Conservation (phyloP, 2,329 filamentous ascomycete species). For the Trichoderma sp. region DNA sequence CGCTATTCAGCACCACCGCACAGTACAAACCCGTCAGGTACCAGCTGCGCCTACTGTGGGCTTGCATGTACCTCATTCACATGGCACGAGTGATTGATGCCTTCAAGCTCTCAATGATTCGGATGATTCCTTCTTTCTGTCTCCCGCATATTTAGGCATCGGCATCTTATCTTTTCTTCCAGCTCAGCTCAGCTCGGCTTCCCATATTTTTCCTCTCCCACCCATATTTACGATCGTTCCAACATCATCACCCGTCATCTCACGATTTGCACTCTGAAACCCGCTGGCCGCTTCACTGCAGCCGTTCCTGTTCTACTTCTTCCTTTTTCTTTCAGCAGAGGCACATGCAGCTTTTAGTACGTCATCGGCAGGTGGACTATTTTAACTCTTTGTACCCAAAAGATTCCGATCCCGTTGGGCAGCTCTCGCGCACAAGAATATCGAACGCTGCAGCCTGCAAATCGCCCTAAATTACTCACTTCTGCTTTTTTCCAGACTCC, state of each 20-base stretch:
- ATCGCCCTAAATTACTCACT: background rate
- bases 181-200: background rate
- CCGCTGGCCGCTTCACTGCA: background rate
- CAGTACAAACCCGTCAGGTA: background rate
- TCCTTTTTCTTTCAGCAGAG: background rate
- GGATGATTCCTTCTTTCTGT: background rate
- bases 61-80: background rate
- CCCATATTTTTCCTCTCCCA: background rate
- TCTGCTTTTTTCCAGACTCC: background rate
- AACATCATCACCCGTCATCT: constrained; percentile 8
- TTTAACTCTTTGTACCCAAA: constrained; percentile 2
- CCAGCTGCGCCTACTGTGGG: background rate
- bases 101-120: background rate
- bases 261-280: background rate
- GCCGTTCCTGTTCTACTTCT: background rate
- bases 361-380: constrained; percentile 5
- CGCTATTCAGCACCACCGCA: background rate
- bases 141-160: background rate
- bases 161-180: background rate
- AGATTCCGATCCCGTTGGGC: background rate
- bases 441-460: background rate
- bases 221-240: background rate
- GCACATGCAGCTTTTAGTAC: constrained; percentile 17
- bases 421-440: background rate
- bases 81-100: background rate